phyloP scores from a whole-genome alignment of 148 eudicot species.

The Drosera capensis region DNA sequence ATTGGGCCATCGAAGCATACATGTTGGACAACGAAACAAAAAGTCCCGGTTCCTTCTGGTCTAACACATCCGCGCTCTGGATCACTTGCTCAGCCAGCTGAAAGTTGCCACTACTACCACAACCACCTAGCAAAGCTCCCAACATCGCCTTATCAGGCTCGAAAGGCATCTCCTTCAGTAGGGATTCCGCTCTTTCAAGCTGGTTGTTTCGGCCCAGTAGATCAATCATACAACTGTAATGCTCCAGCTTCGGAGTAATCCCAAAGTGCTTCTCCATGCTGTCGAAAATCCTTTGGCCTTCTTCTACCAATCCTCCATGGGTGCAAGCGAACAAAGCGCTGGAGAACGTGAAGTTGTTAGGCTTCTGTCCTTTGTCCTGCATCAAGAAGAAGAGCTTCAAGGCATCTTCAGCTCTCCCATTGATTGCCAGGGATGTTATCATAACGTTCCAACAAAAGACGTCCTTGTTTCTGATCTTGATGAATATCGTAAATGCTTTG shows the following conservation, averaged over 20 bases:
- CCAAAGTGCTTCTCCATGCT: slow-evolving; percentile 10
- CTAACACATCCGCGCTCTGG: slow-evolving; percentile 7
- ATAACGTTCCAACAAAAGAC: slow-evolving; percentile 26
- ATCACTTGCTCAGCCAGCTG: slow-evolving; percentile 17
- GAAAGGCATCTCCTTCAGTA: slow-evolving; percentile 16
- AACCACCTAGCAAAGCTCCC: slow-evolving; percentile 27
- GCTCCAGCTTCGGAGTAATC: slow-evolving; percentile 13
- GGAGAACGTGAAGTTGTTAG: slow-evolving; percentile 15
- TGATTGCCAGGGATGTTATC: slow-evolving; percentile 26
- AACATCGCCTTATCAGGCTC: slow-evolving; percentile 23
- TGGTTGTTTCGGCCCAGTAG: slow-evolving; percentile 18
- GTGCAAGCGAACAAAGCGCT: slow-evolving; percentile 23
- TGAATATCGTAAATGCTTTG: slow-evolving; percentile 15
- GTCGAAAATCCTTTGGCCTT: slow-evolving; percentile 18
- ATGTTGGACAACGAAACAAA: slow-evolving; percentile 17
- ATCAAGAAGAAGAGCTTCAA: slow-evolving; percentile 18
- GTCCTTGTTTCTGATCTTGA: slow-evolving; percentile 20
- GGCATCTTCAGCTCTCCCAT: slow-evolving; percentile 21
- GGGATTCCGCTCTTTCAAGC: slow-evolving; percentile 13
- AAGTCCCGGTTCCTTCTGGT: slow-evolving; percentile 14
- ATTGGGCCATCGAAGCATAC: slow-evolving; percentile 20
- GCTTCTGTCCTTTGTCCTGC: slow-evolving; percentile 12
- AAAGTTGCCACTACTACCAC: slow-evolving; percentile 12
- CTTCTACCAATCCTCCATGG: slow-evolving; percentile 22
- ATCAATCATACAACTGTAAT: slow-evolving; percentile 22